A percentile compares a stretch with the other conserved stretches of the same genome.
Conservation (phyloP, 2,329 filamentous ascomycete genomes). For the Arachnomyces sp. region DNA sequence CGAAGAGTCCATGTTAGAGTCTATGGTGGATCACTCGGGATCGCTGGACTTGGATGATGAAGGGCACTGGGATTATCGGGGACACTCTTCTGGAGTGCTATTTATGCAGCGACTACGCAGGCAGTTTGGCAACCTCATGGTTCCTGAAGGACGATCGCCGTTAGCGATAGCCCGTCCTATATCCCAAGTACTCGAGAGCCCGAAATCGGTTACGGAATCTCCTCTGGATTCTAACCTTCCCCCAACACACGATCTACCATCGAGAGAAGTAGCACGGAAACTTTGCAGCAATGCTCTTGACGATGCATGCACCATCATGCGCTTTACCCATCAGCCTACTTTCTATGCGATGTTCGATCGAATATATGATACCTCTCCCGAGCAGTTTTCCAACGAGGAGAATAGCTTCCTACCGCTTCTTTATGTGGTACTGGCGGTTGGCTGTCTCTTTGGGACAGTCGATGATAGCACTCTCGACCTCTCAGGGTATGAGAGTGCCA, state of each 20-base stretch:
- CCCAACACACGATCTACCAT: constrained; percentile 60
- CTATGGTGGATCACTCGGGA: constrained; percentile 90
- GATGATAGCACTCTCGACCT: constrained; percentile 41
- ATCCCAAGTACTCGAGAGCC: constrained; percentile 59
- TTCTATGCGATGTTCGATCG: constrained; percentile 71
- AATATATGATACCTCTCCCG: constrained; percentile 62
- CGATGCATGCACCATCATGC: constrained; percentile 55
- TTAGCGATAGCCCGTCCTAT: constrained; percentile 41
- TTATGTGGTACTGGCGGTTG: constrained; percentile 62
- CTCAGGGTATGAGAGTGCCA: constrained; percentile 41
- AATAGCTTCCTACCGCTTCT: constrained; percentile 61
- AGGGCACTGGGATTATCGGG: constrained; percentile 91
- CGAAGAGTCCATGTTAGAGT: constrained; percentile 69
- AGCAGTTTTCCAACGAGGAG: constrained; percentile 56
- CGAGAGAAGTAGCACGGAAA: constrained; percentile 47
- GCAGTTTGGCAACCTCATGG: constrained; percentile 71
- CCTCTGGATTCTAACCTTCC: constrained; percentile 49
- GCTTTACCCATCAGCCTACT: constrained; percentile 70
- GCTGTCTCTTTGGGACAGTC: constrained; percentile 61
- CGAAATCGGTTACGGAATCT: constrained; percentile 56
- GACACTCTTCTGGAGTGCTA: constrained; percentile 81
- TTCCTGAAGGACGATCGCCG: constrained; percentile 49
- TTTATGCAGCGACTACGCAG: constrained; percentile 83
- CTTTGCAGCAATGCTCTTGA: constrained; percentile 54
- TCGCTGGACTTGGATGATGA: constrained; percentile 85